Percentiles rank a stretch among this genome's conserved stretches.
These are phyloP conservation scores for Diaporthe vexans DNA, from an alignment of 2,329 filamentous ascomycete genomes.

Conservation along the genomic window DNA sequence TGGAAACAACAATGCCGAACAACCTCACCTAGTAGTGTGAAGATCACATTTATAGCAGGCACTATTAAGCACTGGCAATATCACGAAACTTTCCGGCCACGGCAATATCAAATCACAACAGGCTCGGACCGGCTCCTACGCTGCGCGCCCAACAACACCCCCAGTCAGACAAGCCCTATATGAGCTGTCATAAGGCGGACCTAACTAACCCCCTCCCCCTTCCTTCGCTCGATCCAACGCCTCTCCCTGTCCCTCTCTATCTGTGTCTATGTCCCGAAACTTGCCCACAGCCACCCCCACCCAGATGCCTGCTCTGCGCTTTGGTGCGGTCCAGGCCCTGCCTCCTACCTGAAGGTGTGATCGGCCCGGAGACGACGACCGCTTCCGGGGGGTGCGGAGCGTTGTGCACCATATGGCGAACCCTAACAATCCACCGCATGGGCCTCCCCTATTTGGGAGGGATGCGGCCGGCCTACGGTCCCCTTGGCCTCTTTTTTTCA, in stretches of 20 bases:
- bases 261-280: slow-evolving; percentile 4
- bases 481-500: not conserved
- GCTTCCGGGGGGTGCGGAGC: slow-evolving; percentile 15
- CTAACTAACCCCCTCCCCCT: too few relatives aligned
- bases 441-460: not conserved
- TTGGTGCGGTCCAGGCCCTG: slow-evolving; percentile 1
- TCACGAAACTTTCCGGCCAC: not conserved
- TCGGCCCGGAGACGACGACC: slow-evolving; percentile 16
- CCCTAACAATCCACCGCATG: slow-evolving; percentile 5
- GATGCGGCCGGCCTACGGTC: too few relatives aligned
- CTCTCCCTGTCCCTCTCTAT: not conserved
- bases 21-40: not conserved
- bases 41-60: slow-evolving; percentile 21
- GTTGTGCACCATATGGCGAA: slow-evolving; percentile 5
- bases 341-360: slow-evolving; percentile 4
- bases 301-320: slow-evolving; percentile 8
- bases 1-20: not conserved
- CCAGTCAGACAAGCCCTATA: slow-evolving; percentile 8
- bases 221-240: not conserved
- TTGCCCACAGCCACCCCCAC: slow-evolving; percentile 7
- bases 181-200: slow-evolving; percentile 20
- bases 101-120: slow-evolving; percentile 24
- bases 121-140: slow-evolving; percentile 9
- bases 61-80: not conserved
- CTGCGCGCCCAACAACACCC: not conserved